Conservation (phyloP, 78 protist genomes). For the Polysphondylium violaceum region DNA sequence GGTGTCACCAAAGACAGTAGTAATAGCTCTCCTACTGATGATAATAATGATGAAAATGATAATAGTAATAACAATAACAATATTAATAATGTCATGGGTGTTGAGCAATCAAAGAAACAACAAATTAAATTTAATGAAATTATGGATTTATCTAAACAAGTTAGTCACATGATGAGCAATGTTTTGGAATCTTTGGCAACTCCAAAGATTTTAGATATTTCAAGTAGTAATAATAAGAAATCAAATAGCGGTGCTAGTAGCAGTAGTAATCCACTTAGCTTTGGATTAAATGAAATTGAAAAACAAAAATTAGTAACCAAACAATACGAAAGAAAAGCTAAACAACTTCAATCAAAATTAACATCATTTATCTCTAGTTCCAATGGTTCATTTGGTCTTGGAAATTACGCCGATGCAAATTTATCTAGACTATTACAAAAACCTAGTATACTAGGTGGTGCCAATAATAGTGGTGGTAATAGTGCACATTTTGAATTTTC, state of each 20-base stretch:
- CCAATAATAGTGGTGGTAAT: not conserved
- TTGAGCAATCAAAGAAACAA: slow-evolving; percentile 12
- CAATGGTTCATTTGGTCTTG: not conserved
- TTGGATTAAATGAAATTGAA: slow-evolving; percentile 55
- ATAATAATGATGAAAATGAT: too few species aligned
- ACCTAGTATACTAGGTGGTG: not conserved
- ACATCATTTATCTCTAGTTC: not conserved
- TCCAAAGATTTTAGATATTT: slow-evolving; percentile 56
- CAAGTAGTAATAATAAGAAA: not conserved
- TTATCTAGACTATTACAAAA: slow-evolving; percentile 26
- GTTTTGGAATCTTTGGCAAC: slow-evolving; percentile 44
- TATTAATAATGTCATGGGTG: not conserved
- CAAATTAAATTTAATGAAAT: slow-evolving; percentile 72
- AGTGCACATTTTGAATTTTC: not conserved
- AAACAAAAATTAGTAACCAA: slow-evolving; percentile 2
- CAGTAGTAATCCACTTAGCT: too few species aligned
- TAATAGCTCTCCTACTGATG: not conserved
- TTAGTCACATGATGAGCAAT: slow-evolving; percentile 14
- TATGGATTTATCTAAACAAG: slow-evolving; percentile 46
- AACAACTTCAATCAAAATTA: slow-evolving; percentile 31
- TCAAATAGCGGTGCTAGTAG: too few species aligned
- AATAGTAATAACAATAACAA: not conserved
- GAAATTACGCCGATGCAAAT: slow-evolving; percentile 33
- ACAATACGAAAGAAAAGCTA: slow-evolving; percentile 36
- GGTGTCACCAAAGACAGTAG: too few species aligned